Base-by-base conservation (phyloP, 1,284 basidiomycete genomes). In the Coniferiporia sulphurascens region DNA sequence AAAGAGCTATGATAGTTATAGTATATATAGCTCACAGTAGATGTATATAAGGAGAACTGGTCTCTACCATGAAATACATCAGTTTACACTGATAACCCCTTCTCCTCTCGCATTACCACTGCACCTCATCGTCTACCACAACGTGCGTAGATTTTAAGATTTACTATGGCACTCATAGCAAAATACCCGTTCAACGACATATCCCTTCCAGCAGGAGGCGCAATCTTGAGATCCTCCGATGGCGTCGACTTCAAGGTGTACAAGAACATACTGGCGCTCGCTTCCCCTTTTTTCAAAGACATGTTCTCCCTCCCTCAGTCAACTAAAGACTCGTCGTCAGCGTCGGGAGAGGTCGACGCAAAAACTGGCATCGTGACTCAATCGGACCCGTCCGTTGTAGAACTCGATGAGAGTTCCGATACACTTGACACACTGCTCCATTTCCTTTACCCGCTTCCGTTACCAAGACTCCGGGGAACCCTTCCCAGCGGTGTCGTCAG, bases 381-480 rank as follows among this genome's bases (percentile, higher is more conserved):
- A 22, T 22, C 32, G 10, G 21, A 21, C 22, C 36, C 34, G 13
- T 82, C 83, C 7, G 65, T 78, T 49, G 75, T 88, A 44, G 79
- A 83, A 4, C 73, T 87, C 10, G 74, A 81, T 3, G 87, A 89
- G 67, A 57, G 72, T 32, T 69, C 70, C 10, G 63, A 68, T 4
- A 73, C 73, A 6, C 63, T 89, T 1, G 74, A 80, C 45, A 69
- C 71, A 5, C 72, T 89, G 27, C 72, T 89, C 36, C 78, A 76
- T 21, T 78, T 83, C 65, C 69, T 88, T 55, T 77, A 76, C 56
- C 75, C 75, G 2, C 55, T 71, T 48, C 62, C 67, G 56, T 66
- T 71, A 21, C 74, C 73, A 22, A 59, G 65, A 13, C 55, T 55
- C 10, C 48, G 38, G 7, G 54, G 58, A 6, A 43, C 45, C 10